Conservation (phyloP, 1,139 yeast species). For the Sugiyamaella paludigena region DNA sequence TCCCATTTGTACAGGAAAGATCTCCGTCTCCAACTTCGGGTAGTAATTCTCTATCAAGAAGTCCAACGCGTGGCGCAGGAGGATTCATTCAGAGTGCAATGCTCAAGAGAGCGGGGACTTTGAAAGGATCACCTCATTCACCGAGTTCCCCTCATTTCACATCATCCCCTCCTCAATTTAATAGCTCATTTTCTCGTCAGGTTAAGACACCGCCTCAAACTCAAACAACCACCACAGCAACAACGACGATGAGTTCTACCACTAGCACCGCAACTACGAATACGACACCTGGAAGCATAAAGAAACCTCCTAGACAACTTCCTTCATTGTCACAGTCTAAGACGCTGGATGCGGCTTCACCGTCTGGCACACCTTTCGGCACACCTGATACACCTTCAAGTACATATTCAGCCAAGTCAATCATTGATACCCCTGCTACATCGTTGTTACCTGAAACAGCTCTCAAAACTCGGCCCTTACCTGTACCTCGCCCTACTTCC, state of each 20-base stretch:
- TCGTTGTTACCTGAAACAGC: too few relatives aligned
- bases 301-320: neutral
- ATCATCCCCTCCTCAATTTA: neutral
- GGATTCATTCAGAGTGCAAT: constrained; percentile 36
- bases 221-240: neutral
- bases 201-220: constrained; percentile 1
- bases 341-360: too few relatives aligned
- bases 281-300: neutral
- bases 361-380: too few relatives aligned
- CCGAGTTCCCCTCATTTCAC: neutral
- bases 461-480: too few relatives aligned
- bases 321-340: too few relatives aligned
- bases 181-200: neutral
- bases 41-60: constrained; percentile 16
- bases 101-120: constrained; percentile 27
- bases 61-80: constrained; percentile 31
- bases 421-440: too few relatives aligned
- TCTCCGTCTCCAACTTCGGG: constrained; percentile 16
- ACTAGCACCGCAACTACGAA: neutral
- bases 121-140: constrained; percentile 4
- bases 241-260: neutral
- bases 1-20: constrained; percentile 14
- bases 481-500: too few relatives aligned
- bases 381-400: too few relatives aligned
- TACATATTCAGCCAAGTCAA: too few relatives aligned